These are phyloP conservation scores for Petunia axillaris DNA, from an alignment of 257 asterid species.

Conservation along the genomic window DNA sequence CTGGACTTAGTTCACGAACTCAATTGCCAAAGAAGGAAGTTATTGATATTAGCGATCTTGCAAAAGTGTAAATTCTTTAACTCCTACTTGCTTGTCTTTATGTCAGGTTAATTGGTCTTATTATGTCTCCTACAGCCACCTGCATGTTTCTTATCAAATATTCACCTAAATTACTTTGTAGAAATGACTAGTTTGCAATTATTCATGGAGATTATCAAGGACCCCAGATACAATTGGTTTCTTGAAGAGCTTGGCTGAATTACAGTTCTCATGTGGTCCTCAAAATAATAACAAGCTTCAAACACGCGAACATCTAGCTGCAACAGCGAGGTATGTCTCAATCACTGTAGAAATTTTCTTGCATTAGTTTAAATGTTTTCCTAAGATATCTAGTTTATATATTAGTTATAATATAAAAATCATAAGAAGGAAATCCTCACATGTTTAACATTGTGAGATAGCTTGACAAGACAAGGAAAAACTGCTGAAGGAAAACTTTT, in stretches of 20 bases:
- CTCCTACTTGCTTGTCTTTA: slow-evolving; percentile 20
- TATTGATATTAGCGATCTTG: slow-evolving; percentile 23
- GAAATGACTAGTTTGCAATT: slow-evolving; percentile 57
- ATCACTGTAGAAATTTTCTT: too few species aligned
- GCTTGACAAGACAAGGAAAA: neutral
- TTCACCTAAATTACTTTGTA: slow-evolving; percentile 29
- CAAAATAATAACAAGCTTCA: slow-evolving; percentile 41
- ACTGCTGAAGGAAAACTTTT: neutral
- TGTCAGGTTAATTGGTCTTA: neutral
- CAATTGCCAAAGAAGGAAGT: slow-evolving; percentile 38
- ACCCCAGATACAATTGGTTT: slow-evolving; percentile 62
- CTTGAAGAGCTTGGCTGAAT: slow-evolving; percentile 55
- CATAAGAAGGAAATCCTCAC: neutral
- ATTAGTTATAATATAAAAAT: neutral
- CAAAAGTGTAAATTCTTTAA: slow-evolving; percentile 46
- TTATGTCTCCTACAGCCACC: neutral
- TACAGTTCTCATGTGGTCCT: slow-evolving; percentile 47
- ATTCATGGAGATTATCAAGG: slow-evolving; percentile 72
- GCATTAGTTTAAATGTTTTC: slow-evolving; percentile 19
- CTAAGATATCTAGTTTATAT: neutral
- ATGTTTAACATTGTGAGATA: slow-evolving; percentile 6
- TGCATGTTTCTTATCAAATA: slow-evolving; percentile 12
- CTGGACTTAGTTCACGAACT: slow-evolving; percentile 43
- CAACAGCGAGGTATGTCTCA: slow-evolving; percentile 62
- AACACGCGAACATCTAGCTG: slow-evolving; percentile 59